Evolutionary conservation across 441 rosid species (phyloP), one percentile per base, ranked within the genome.

Genomic region (Capsella rubella): DNA sequence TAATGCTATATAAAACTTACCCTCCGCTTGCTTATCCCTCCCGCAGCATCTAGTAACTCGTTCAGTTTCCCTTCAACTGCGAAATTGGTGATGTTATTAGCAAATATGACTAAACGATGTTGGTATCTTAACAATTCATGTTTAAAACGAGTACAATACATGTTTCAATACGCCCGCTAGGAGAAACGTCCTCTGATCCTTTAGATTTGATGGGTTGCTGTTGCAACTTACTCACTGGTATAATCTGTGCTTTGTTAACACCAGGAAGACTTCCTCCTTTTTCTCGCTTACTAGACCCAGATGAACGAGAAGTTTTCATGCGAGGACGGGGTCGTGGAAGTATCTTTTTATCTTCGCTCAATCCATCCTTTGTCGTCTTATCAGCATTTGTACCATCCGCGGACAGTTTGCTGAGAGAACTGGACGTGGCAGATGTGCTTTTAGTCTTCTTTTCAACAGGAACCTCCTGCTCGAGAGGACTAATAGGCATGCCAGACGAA

Each of bases 1-100:
- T 43, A 65, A 66, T 16, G 78, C 69, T 60, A 4, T 47, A 71
- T 46, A 70, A 43, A 70, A 69, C 93, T 84, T 83, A 96, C 99
- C 82, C 88, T 96, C 67, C 97, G 84, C 85, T 89, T 96, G 84
- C 92, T 91, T 56, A 96, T 90, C 56, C 99, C 99, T 79, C 99
- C 98, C 55, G 84, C 96, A 66, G 66, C 83, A 87, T 93, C 99
- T 84, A 95, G 89, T 84, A 96, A 79, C 76, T 96, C 99, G 73
- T 93, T 96, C 58, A 96, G 88, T 84, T 93, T 96, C 87, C 85
- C 99, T 78, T 93, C 93, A 81, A 96, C 99, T 96, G 95, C 80
- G 79, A 54, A 59, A 61, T 53, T 72, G 43, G 28, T n/a, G 65
- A 31, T 27, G 60, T 32, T n/a, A 66, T 60, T 78, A 72, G 52